These are phyloP conservation scores for Fusarium albosuccineum DNA, from an alignment of 2,329 filamentous ascomycete species.

Conservation along the genomic window DNA sequence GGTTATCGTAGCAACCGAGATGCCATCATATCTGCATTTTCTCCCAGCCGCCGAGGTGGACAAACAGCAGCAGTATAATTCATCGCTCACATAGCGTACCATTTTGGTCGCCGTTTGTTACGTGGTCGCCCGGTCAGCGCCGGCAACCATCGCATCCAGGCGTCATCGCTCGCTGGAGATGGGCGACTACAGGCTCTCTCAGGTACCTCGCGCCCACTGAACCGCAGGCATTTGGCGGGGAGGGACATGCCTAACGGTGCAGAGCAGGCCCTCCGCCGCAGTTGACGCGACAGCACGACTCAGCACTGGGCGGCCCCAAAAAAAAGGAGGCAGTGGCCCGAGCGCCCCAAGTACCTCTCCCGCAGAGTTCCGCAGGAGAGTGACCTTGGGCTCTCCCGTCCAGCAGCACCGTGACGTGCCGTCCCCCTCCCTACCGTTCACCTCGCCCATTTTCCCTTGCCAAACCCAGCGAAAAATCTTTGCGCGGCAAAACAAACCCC, in stretches of 20 bases:
- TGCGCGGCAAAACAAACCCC: slow-evolving; percentile 66
- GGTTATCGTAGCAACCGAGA: background rate
- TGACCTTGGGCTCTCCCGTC: slow-evolving; percentile 43
- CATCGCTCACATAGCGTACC: background rate
- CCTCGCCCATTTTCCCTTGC: slow-evolving; percentile 46
- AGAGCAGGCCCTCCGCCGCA: too few species aligned
- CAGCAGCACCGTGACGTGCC: slow-evolving; percentile 40
- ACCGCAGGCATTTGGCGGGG: background rate
- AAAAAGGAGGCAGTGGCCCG: slow-evolving; percentile 50
- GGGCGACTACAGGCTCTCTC: background rate
- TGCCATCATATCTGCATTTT: too few species aligned
- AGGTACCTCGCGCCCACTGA: slow-evolving; percentile 16
- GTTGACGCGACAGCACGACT: background rate
- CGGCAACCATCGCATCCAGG: background rate
- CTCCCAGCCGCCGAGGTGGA: background rate
- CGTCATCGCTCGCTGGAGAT: slow-evolving; percentile 10
- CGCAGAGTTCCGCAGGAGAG: slow-evolving; percentile 37
- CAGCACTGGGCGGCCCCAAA: slow-evolving; percentile 18
- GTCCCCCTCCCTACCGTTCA: slow-evolving; percentile 30
- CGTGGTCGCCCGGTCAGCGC: slow-evolving; percentile 24
- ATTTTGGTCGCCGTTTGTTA: slow-evolving; percentile 20
- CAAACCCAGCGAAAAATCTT: slow-evolving; percentile 65
- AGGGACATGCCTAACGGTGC: slow-evolving; percentile 5
- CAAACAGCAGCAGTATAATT: background rate
- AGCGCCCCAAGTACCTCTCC: slow-evolving; percentile 48